Evolutionary conservation across 169 alveolate species (phyloP).

Genomic region (Plasmodium chabaudi): DNA sequence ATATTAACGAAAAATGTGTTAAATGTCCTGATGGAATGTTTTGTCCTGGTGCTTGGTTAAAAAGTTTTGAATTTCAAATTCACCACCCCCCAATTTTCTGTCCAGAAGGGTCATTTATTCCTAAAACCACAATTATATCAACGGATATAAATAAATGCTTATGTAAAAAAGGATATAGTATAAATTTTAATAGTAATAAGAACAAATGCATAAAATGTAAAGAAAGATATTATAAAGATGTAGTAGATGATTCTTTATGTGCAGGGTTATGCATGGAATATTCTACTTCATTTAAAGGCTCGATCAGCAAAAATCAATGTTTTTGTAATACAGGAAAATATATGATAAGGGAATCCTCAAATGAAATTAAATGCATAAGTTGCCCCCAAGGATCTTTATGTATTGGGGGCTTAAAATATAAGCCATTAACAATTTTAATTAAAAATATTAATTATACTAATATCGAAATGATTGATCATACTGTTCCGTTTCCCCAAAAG

Average conservation of each 20-base stretch:
- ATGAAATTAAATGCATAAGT: slow-evolving; percentile 76
- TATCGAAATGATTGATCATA: slow-evolving; percentile 65
- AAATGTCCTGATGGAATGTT: slow-evolving; percentile 56
- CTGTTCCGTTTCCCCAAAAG: slow-evolving; percentile 69
- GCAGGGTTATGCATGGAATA: slow-evolving; percentile 86
- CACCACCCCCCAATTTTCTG: slow-evolving; percentile 85
- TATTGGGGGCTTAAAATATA: slow-evolving; percentile 82
- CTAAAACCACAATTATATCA: slow-evolving; percentile 80
- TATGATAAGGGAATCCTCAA: slow-evolving; percentile 77
- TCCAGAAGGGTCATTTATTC: slow-evolving; percentile 83
- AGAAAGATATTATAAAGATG: slow-evolving; percentile 86
- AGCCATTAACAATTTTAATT: slow-evolving; percentile 75
- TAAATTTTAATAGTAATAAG: slow-evolving; percentile 20
- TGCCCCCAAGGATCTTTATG: slow-evolving; percentile 84
- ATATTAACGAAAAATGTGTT: slow-evolving; percentile 9
- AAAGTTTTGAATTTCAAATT: slow-evolving; percentile 60
- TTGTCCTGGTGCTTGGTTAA: slow-evolving; percentile 68
- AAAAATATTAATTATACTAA: slow-evolving; percentile 64
- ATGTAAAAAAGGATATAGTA: slow-evolving; percentile 82
- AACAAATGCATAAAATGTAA: slow-evolving; percentile 80
- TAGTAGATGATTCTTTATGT: slow-evolving; percentile 85
- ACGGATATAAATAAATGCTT: slow-evolving; percentile 81
- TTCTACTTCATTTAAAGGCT: slow-evolving; percentile 85
- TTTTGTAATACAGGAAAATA: slow-evolving; percentile 84
- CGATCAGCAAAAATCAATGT: slow-evolving; percentile 84